Conservation (phyloP, 768 basidiomycete genomes). For the Suillus alpinus region DNA sequence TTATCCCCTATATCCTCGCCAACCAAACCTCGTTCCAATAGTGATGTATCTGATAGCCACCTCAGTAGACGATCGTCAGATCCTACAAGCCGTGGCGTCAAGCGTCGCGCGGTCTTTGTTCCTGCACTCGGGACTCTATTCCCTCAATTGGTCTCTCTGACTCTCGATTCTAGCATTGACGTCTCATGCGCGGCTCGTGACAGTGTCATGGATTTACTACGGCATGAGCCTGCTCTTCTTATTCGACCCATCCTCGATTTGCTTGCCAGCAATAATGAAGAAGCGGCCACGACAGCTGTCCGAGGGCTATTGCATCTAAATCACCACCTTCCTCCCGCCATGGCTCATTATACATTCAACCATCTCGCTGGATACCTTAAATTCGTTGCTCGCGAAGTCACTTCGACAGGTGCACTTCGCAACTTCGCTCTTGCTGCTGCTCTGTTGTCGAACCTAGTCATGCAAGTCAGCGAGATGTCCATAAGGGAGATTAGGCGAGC, state of each 20-base stretch:
- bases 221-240: slow-evolving; percentile 71
- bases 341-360: slow-evolving; percentile 68
- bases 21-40: slow-evolving; percentile 21
- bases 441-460: slow-evolving; percentile 53
- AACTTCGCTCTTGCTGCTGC: slow-evolving; percentile 57
- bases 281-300: slow-evolving; percentile 48
- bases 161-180: slow-evolving; percentile 49
- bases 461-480: slow-evolving; percentile 70
- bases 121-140: slow-evolving; percentile 55
- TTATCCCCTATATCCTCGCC: slow-evolving; percentile 34
- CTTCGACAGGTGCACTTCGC: slow-evolving; percentile 41
- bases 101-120: slow-evolving; percentile 66
- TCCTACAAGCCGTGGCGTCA: slow-evolving; percentile 47
- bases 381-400: slow-evolving; percentile 42
- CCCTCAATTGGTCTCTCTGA: slow-evolving; percentile 49
- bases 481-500: slow-evolving; percentile 70
- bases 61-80: slow-evolving; percentile 41
- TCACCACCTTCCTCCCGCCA: slow-evolving; percentile 54
- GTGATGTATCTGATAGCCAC: slow-evolving; percentile 26
- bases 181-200: slow-evolving; percentile 58
- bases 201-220: slow-evolving; percentile 62
- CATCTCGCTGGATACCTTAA: slow-evolving; percentile 69
- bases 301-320: slow-evolving; percentile 58
- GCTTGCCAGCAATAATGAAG: slow-evolving; percentile 49
- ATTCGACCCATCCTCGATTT: slow-evolving; percentile 60